phyloP scores from a whole-genome alignment of 257 asterid species.

The Solanum sitiens region DNA sequence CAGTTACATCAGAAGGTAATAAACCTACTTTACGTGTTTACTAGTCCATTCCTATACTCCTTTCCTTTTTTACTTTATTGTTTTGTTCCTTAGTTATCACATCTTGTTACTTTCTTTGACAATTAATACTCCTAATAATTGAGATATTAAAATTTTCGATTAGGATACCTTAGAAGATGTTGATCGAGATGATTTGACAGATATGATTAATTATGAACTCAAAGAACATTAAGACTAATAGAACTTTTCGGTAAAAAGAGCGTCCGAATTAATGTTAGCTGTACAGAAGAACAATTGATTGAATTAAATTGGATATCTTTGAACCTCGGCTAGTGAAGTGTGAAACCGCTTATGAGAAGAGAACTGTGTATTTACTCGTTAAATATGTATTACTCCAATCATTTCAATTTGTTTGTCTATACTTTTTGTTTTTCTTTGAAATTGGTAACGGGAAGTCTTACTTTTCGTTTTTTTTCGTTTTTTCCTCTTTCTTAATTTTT shows the following conservation, averaged over 20 bases:
- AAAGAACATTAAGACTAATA: background rate
- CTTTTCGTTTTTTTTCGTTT: background rate
- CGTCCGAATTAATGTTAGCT: background rate
- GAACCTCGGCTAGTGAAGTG: background rate
- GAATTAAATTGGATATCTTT: background rate
- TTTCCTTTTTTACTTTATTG: background rate
- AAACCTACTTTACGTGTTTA: background rate
- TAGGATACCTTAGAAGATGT: background rate
- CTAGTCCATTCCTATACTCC: background rate
- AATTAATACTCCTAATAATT: background rate
- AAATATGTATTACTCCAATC: background rate
- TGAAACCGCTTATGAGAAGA: background rate
- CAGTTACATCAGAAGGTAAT: constrained; percentile 83
- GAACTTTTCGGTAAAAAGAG: background rate
- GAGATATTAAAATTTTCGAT: background rate
- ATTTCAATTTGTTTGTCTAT: background rate
- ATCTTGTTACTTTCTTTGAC: background rate
- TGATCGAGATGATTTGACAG: background rate
- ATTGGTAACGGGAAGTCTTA: background rate
- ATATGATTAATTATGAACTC: background rate
- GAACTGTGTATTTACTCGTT: background rate
- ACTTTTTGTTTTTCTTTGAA: background rate
- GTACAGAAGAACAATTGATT: background rate
- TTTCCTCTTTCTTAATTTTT: background rate
- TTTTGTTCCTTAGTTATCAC: background rate